Conservation (phyloP, 106 monocot species). For the Amphibolis antarctica region DNA sequence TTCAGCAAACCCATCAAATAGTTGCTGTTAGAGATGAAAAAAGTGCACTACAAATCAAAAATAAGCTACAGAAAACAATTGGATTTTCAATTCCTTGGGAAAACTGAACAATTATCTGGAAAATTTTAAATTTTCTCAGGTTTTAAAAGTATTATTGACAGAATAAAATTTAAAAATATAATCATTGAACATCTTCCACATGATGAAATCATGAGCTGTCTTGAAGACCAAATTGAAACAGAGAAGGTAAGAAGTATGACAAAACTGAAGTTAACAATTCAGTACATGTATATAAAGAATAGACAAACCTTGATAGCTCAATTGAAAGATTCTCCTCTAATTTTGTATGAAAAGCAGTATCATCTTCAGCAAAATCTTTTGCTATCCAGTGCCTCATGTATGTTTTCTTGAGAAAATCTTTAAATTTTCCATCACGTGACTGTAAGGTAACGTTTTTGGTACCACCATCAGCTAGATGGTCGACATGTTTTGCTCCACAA, state of each 20-base stretch:
- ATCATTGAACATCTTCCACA: neutral
- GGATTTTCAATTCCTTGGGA: too few species aligned
- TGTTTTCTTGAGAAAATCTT: constrained; percentile 52
- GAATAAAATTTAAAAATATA: neutral
- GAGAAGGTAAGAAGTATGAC: neutral
- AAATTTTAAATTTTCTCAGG: too few species aligned
- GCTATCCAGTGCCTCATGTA: constrained; percentile 58
- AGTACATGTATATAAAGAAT: neutral
- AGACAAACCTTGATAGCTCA: constrained; percentile 3
- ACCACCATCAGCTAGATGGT: constrained; percentile 15
- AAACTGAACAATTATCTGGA: neutral
- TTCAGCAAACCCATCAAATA: too few species aligned
- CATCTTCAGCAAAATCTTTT: constrained; percentile 20
- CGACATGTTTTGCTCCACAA: constrained; percentile 17
- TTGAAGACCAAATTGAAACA: neutral
- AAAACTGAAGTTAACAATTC: neutral
- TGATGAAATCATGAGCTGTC: neutral
- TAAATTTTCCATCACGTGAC: constrained; percentile 56
- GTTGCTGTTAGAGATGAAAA: too few species aligned
- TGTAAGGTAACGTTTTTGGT: constrained; percentile 20
- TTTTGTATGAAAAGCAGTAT: neutral
- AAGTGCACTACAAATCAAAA: too few species aligned
- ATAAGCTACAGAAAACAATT: too few species aligned
- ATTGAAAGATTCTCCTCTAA: neutral
- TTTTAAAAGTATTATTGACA: too few species aligned